Conservation (phyloP, 495 filamentous ascomycete genomes). For the Staphylotrichum longicolle region DNA sequence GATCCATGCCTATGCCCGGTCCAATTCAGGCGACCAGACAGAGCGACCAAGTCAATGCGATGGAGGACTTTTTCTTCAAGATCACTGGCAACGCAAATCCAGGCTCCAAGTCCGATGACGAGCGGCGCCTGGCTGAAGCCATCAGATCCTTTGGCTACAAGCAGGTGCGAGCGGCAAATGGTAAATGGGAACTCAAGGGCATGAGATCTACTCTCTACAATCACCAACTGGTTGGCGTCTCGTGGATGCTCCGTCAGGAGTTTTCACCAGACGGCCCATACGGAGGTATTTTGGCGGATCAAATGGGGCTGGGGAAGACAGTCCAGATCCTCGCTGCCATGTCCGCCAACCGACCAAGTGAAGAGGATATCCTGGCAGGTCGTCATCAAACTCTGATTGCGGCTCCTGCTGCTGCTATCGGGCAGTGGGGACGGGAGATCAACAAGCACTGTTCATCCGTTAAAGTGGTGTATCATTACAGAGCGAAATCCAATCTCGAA, state of each 20-base stretch:
- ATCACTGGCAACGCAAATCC: neutral
- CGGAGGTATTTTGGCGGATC: slow-evolving; percentile 2
- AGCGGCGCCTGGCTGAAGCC: neutral
- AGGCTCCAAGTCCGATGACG: neutral
- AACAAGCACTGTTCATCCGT: slow-evolving; percentile 5
- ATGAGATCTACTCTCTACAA: neutral
- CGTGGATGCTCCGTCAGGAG: slow-evolving; percentile 7
- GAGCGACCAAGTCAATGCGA: neutral
- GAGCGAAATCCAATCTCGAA: neutral
- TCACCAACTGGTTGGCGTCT: slow-evolving; percentile 7
- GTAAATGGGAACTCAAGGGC: neutral
- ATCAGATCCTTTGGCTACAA: neutral
- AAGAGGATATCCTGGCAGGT: neutral
- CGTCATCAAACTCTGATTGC: slow-evolving; percentile 7
- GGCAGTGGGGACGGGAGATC: slow-evolving; percentile 7
- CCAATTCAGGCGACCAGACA: neutral
- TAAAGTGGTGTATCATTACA: neutral
- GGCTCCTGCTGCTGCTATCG: slow-evolving; percentile 4
- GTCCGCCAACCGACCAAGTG: neutral
- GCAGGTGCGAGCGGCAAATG: neutral
- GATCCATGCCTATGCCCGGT: neutral
- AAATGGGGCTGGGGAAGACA: slow-evolving; percentile 12
- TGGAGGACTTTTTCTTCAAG: slow-evolving; percentile 7
- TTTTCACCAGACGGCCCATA: neutral
- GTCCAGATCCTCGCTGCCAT: slow-evolving; percentile 6